Conservation (phyloP, 2,329 filamentous ascomycete species). For the Orbilia brochopaga region DNA sequence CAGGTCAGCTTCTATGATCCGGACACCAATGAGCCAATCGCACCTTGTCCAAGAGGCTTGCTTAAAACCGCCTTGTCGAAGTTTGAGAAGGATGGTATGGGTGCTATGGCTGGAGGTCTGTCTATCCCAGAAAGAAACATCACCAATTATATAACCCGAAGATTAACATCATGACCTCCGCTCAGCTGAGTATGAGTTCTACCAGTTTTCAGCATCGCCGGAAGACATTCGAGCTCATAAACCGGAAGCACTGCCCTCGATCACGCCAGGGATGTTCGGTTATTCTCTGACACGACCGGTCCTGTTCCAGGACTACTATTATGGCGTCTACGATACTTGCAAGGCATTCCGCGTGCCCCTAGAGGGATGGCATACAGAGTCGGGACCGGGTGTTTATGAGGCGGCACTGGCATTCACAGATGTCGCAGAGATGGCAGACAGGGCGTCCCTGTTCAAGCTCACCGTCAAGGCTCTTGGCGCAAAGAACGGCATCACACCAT, state of each 20-base stretch:
- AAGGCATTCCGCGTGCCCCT: conserved; percentile 78
- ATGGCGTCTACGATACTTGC: conserved; percentile 79
- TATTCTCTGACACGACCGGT: conserved; percentile 86
- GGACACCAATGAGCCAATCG: conserved; percentile 72
- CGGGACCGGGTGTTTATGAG: conserved; percentile 91
- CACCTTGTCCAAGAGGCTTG: conserved; percentile 79
- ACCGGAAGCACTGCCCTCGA: conserved; percentile 71
- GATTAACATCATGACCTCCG: conserved; percentile 10
- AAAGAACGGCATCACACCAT: conserved; percentile 89
- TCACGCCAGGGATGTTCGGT: conserved; percentile 95
- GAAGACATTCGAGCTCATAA: conserved; percentile 71
- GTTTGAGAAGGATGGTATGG: conserved; percentile 71
- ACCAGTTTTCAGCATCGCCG: conserved; percentile 74
- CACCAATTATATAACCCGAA: neutral
- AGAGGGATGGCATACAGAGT: conserved; percentile 95
- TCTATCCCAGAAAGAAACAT: conserved; percentile 21
- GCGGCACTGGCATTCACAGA: conserved; percentile 90
- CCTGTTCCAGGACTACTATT: conserved; percentile 92
- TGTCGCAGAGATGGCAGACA: conserved; percentile 87
- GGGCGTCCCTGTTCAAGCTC: conserved; percentile 90
- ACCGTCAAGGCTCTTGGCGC: conserved; percentile 86
- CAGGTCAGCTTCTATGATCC: conserved; percentile 79
- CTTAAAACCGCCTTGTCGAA: conserved; percentile 72
- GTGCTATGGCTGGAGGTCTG: conserved; percentile 87
- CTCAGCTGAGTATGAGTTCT: conserved; percentile 92